phyloP scores from a whole-genome alignment of 495 filamentous ascomycete genomes.

The Lophiotrema nucula region DNA sequence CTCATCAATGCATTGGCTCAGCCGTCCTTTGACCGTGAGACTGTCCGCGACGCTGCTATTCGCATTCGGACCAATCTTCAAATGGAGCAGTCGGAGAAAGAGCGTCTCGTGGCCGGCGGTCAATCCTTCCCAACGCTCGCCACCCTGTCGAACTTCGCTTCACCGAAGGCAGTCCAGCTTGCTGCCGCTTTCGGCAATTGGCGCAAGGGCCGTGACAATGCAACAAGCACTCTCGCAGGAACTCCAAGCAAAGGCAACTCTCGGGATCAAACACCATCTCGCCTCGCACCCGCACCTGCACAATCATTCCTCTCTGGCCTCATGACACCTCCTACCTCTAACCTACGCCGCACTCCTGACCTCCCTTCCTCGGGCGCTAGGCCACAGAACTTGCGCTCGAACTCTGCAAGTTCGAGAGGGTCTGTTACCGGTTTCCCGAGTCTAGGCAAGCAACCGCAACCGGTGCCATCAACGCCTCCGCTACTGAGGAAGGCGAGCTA shows the following conservation, averaged over 20 bases:
- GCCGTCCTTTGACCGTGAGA: slow-evolving; percentile 69
- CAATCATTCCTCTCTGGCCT: slow-evolving; percentile 67
- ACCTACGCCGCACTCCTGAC: slow-evolving; percentile 56
- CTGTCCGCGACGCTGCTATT: slow-evolving; percentile 85
- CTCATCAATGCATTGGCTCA: slow-evolving; percentile 77
- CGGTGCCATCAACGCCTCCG: slow-evolving; percentile 60
- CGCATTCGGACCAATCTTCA: slow-evolving; percentile 89
- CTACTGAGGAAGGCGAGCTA: slow-evolving; percentile 41
- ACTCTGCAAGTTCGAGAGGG: slow-evolving; percentile 15
- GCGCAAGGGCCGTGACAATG: slow-evolving; percentile 60
- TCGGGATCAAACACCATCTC: slow-evolving; percentile 54
- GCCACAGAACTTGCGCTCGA: slow-evolving; percentile 20
- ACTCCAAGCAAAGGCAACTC: slow-evolving; percentile 47
- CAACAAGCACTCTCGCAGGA: slow-evolving; percentile 33
- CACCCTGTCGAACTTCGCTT: slow-evolving; percentile 62
- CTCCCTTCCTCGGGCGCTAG: slow-evolving; percentile 23
- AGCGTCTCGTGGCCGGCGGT: slow-evolving; percentile 58
- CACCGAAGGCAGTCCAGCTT: slow-evolving; percentile 76
- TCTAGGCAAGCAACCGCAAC: slow-evolving; percentile 22
- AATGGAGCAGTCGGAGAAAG: slow-evolving; percentile 95
- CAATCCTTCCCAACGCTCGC: slow-evolving; percentile 53
- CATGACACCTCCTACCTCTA: slow-evolving; percentile 75
- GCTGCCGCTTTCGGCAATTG: slow-evolving; percentile 85
- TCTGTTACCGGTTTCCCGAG: slow-evolving; percentile 25
- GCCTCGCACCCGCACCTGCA: slow-evolving; percentile 44